These are phyloP conservation scores for Amanita brunnescens DNA, from an alignment of 768 basidiomycete genomes.

Conservation along the genomic window DNA sequence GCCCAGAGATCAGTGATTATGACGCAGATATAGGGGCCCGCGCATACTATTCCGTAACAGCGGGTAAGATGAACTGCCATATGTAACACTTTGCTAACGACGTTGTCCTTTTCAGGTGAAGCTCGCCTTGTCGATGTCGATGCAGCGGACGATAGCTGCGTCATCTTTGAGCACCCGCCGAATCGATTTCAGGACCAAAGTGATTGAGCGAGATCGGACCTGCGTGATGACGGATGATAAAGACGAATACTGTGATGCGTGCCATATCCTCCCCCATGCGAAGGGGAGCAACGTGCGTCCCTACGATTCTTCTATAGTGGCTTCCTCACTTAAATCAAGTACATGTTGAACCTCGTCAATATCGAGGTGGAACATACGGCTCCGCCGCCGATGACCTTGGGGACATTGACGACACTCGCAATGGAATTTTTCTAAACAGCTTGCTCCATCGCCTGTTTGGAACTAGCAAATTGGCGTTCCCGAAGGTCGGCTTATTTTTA, in stretches of 20 bases:
- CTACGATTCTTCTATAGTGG: neutral
- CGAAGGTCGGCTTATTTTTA: neutral
- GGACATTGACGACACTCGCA: constrained; percentile 9
- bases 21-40: neutral
- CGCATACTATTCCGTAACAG: constrained; percentile 9
- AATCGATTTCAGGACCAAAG: constrained; percentile 1
- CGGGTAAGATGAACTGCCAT: constrained; percentile 1
- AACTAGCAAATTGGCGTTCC: constrained; percentile 9
- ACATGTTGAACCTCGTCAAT: constrained; percentile 3
- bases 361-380: constrained; percentile 6
- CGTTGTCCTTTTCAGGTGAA: constrained; percentile 2
- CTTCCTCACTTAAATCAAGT: constrained; percentile 7
- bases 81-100: neutral
- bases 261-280: constrained; percentile 6
- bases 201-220: constrained; percentile 9
- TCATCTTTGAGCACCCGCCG: neutral
- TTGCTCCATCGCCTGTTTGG: constrained; percentile 9
- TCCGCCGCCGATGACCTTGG: constrained; percentile 2
- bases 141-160: constrained; percentile 8
- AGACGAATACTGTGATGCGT: constrained; percentile 7
- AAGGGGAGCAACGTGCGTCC: constrained; percentile 4
- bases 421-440: neutral
- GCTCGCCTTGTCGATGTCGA: constrained; percentile 9
- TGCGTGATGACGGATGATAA: neutral
- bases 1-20: constrained; percentile 12